Base-by-base conservation (phyloP, 371 early-diverging fungal genomes). In the Blakeslea trispora region DNA sequence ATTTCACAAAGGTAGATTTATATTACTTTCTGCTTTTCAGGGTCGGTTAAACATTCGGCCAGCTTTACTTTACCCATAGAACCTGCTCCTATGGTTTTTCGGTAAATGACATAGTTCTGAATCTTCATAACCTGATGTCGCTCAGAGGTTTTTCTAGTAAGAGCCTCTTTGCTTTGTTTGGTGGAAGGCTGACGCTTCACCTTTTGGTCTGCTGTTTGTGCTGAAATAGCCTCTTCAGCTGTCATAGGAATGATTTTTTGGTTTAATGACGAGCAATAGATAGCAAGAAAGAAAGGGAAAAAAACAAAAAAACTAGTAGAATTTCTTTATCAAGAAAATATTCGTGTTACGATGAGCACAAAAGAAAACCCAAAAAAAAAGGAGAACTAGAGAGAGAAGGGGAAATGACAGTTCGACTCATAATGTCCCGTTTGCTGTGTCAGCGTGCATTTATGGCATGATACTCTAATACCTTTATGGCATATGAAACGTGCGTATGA, bases 51-150 rank as follows among this genome's bases (percentile, higher is more conserved):
- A 50, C 77, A 77, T 53, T 77, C 83, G 14, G 93, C 99, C 22
- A 98, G 75, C 64, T 98, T 97, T 44, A 99, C 99, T 72, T 95
- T 95, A 55, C 97, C 96, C 91, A 97, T 98, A 48, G 94, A 93
- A 14, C 99, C 99, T 35, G 92, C 93, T 17, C 99, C 99, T 47
- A 99, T 82, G 5, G 94, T 92, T 67, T 96, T 97, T 47, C 71
- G 55, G 46, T 69, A 71, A 43, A 77, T 73, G 40, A 77, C 68
- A 66, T 77, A 77, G 50, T 77, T 73, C 35, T 68, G 66, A 52
- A 77, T 64, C 32, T 73, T 61, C 45, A 73, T 53, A 3, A 65
- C 64, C 51, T 68, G 69, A 41, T 71, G 71, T 23, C 67, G 61
- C 49, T 75, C 75, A 19, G 75, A 74, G 17, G 59, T 60, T 13